Base-by-base conservation (phyloP, 1,284 basidiomycete genomes). In the Rhodotorula glutinis region DNA sequence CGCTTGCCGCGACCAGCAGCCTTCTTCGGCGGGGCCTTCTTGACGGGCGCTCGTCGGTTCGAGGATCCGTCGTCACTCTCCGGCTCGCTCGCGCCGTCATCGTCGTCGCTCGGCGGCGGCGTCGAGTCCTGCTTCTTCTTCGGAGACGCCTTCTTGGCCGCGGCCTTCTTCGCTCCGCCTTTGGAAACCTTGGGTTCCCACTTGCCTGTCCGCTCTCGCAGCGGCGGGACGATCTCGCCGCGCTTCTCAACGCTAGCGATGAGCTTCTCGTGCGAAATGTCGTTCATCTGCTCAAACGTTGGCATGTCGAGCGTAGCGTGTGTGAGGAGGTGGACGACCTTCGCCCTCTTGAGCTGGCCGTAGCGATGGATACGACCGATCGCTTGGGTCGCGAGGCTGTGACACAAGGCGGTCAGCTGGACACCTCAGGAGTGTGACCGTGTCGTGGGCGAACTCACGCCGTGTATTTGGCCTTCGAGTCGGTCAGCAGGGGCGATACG, bases 281-380 rank as follows among this genome's bases (percentile, higher is more conserved):
- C 64, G 44, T 65, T 66, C 33, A 72, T 70, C 49, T 72, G 64
- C 49, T 71, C 70, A 65, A 84, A 90, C 56, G 92, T 90, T 72
- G 90, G 88, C 65, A 88, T 84, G 76, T 95, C 92, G 73, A 93
- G 92, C 13, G 91, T 94, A 73, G 91, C 86, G 67, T 81, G 81
- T 16, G 89, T 91, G 74, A 92, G 80, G 79, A 91, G 89, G 60
- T 89, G 83, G 83, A 87, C 91, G 55, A 94, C 86, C 65, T 86
- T 83, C 53, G 94, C 92, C 62, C 85, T 85, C 74, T 88, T 88
- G 33, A 82, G 82, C 78, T 96, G 92, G 8, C 92, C 92, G 75
- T 88, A 96, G 23, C 71, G 69, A 57, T 61, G 61, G 73, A 95
- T 80, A 69, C 92, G 89, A 62, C 92, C 92, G 53, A 94, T 87